Percentiles rank a stretch among this genome's conserved stretches.
Evolutionary conservation across 345 rosid species (phyloP).

Genomic region (Salix udensis): DNA sequence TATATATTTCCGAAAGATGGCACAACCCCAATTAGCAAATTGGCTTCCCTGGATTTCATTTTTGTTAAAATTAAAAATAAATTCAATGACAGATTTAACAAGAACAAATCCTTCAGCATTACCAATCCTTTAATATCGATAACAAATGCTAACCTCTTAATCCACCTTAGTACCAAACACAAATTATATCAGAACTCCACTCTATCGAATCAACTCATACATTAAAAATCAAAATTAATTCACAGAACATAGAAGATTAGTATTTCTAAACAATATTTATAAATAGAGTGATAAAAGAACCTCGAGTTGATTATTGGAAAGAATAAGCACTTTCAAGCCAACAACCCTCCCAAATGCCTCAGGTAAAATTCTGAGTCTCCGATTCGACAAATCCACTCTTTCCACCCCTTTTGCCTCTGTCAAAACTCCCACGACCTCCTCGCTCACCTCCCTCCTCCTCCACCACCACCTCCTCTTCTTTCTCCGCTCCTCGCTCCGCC

Average conservation of each 20-base stretch:
- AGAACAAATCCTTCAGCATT: neutral
- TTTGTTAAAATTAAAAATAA: neutral
- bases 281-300: slow-evolving; percentile 28
- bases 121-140: neutral
- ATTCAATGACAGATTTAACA: neutral
- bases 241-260: neutral
- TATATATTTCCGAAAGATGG: neutral
- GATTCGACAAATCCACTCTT: slow-evolving; percentile 59
- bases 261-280: neutral
- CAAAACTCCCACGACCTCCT: slow-evolving; percentile 60
- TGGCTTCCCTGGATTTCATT: neutral
- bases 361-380: slow-evolving; percentile 56
- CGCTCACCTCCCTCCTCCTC: slow-evolving; percentile 35
- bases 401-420: slow-evolving; percentile 55
- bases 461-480: slow-evolving; percentile 20
- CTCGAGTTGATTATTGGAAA: slow-evolving; percentile 72
- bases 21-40: neutral
- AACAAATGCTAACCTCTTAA: neutral
- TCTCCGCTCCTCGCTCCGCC: slow-evolving; percentile 29
- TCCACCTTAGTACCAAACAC: neutral
- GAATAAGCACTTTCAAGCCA: slow-evolving; percentile 57
- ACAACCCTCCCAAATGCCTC: slow-evolving; percentile 77
- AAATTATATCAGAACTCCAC: neutral
- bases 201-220: neutral
- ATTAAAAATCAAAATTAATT: neutral